Percentiles rank a stretch among this genome's conserved stretches.
These are phyloP conservation scores for Metarhizium robertsii DNA, from an alignment of 2,329 filamentous ascomycete species.

Conservation along the genomic window DNA sequence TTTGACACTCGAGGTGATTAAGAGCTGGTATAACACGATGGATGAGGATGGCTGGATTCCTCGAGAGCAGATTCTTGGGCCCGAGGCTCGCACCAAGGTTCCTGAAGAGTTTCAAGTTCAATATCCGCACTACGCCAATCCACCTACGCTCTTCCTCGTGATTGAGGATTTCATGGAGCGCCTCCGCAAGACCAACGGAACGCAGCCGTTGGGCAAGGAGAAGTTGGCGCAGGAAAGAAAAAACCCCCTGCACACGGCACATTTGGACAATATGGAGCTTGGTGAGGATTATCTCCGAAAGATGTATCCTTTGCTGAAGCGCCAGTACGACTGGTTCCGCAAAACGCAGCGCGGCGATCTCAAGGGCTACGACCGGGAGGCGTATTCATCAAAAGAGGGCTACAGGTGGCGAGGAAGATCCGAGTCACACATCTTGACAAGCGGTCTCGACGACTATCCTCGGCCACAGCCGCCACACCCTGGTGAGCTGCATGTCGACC, in stretches of 20 bases:
- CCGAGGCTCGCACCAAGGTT: conserved; percentile 90
- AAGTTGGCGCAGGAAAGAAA: conserved; percentile 31
- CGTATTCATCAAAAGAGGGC: conserved; percentile 80
- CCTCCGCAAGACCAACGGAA: conserved; percentile 49
- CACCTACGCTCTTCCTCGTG: conserved; percentile 86
- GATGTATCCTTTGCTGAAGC: conserved; percentile 78
- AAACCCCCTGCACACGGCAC: conserved; percentile 44
- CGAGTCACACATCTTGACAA: conserved; percentile 78
- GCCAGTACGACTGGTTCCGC: conserved; percentile 92
- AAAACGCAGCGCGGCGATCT: conserved; percentile 85
- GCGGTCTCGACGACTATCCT: conserved; percentile 92
- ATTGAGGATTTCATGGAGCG: conserved; percentile 78
- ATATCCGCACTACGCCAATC: conserved; percentile 96
- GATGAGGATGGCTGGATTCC: conserved; percentile 97
- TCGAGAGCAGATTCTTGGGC: conserved; percentile 87
- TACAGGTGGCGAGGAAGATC: conserved; percentile 94
- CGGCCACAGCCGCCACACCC: conserved; percentile 89
- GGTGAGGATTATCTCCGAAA: conserved; percentile 63
- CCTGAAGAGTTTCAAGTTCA: conserved; percentile 88
- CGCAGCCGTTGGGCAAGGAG: conserved; percentile 31
- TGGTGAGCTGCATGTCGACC: conserved; percentile 87
- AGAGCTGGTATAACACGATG: conserved; percentile 93
- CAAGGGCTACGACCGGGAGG: conserved; percentile 81
- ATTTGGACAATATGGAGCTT: conserved; percentile 57
- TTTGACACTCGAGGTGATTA: conserved; percentile 75